These are phyloP conservation scores for Dioszegia crocea DNA, from an alignment of 768 basidiomycete genomes.

Conservation along the genomic window DNA sequence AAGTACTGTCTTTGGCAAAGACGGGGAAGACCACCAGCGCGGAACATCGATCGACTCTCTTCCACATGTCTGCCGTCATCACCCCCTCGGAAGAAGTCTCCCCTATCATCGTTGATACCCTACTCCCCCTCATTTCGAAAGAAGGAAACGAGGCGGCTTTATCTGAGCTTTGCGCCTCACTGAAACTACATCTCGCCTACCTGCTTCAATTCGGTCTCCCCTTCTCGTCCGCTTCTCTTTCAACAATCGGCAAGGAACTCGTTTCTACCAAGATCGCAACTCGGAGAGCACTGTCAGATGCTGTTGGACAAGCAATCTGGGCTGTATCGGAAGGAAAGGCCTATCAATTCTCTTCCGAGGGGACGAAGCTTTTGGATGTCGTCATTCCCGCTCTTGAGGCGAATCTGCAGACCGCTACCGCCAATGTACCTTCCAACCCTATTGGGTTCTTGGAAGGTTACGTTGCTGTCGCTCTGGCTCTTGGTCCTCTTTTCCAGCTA, in stretches of 20 bases:
- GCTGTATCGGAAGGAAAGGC: slow-evolving; percentile 37
- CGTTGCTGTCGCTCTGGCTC: slow-evolving; percentile 64
- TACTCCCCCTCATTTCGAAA: slow-evolving; percentile 59
- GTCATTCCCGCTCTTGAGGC: slow-evolving; percentile 65
- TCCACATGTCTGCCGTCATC: slow-evolving; percentile 66
- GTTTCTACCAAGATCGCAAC: slow-evolving; percentile 60
- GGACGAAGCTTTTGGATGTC: slow-evolving; percentile 57
- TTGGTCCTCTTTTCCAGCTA: slow-evolving; percentile 60
- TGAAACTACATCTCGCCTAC: slow-evolving; percentile 61
- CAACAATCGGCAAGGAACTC: slow-evolving; percentile 68
- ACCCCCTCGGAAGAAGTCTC: slow-evolving; percentile 57
- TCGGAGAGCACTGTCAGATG: slow-evolving; percentile 61
- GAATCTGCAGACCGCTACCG: slow-evolving; percentile 63
- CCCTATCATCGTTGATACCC: slow-evolving; percentile 51
- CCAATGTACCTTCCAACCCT: slow-evolving; percentile 59
- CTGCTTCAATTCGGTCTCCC: slow-evolving; percentile 54
- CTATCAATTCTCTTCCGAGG: slow-evolving; percentile 52
- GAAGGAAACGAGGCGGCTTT: slow-evolving; percentile 72
- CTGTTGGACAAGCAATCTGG: slow-evolving; percentile 64
- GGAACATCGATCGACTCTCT: slow-evolving; percentile 77
- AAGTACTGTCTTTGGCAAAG: slow-evolving; percentile 70
- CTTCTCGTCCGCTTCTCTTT: slow-evolving; percentile 54
- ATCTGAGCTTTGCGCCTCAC: slow-evolving; percentile 56
- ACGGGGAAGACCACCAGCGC: slow-evolving; percentile 79
- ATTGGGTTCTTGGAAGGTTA: slow-evolving; percentile 80